phyloP scores from a whole-genome alignment of 768 basidiomycete species.

The Guyanaporus albipodus region DNA sequence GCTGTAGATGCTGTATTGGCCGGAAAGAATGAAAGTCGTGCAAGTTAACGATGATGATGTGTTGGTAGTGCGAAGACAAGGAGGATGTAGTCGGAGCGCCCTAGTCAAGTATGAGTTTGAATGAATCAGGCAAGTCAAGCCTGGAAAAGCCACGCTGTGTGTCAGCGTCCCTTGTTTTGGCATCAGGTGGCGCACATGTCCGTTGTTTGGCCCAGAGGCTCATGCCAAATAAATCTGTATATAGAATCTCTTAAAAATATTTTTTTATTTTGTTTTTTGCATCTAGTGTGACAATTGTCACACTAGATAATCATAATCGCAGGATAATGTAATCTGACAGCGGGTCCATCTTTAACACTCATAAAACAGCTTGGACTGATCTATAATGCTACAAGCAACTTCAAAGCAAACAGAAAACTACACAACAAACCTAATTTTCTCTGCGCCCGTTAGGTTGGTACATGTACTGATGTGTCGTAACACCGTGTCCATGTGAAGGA shows the following conservation, averaged over 20 bases:
- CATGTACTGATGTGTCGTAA: constrained; percentile 41
- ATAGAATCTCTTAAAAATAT: neutral
- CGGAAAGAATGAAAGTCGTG: neutral
- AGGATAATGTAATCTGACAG: constrained; percentile 16
- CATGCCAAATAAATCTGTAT: constrained; percentile 23
- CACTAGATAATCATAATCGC: constrained; percentile 2
- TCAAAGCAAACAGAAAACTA: constrained; percentile 5
- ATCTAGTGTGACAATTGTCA: constrained; percentile 24
- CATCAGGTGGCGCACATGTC: constrained; percentile 7
- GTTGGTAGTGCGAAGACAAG: constrained; percentile 20
- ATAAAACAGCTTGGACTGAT: constrained; percentile 1
- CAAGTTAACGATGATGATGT: neutral
- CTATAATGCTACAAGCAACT: constrained; percentile 1
- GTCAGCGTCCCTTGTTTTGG: constrained; percentile 24
- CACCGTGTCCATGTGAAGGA: constrained; percentile 20
- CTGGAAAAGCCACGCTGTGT: constrained; percentile 19
- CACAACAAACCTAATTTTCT: constrained; percentile 17
- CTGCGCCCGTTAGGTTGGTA: constrained; percentile 43
- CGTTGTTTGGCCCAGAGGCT: constrained; percentile 25
- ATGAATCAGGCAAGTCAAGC: constrained; percentile 17
- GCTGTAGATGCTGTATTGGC: neutral
- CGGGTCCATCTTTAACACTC: neutral
- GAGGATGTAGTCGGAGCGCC: constrained; percentile 1
- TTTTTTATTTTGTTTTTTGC: constrained; percentile 7
- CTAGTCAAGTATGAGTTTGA: constrained; percentile 9